phyloP scores from a whole-genome alignment of 306 rosid species.

The Cicer judaicum region DNA sequence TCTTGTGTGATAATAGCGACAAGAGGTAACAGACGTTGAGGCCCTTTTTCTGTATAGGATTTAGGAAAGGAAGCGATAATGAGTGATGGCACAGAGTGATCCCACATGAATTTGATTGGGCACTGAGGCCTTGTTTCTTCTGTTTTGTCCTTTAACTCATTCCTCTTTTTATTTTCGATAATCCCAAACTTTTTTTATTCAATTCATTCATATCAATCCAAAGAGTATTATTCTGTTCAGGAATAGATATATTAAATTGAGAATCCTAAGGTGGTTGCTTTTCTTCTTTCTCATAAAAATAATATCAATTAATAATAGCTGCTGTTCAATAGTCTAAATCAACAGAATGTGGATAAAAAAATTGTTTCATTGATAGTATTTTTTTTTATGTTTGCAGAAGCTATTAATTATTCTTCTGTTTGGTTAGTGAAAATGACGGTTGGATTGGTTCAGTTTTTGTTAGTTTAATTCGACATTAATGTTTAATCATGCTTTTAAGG shows the following conservation, averaged over 20 bases:
- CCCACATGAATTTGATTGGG: slow-evolving; percentile 49
- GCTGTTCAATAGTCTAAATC: slow-evolving; percentile 50
- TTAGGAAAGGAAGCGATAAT: slow-evolving; percentile 47
- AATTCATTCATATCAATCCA: slow-evolving; percentile 18
- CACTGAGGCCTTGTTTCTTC: slow-evolving; percentile 42
- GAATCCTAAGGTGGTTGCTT: background rate
- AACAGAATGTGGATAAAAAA: background rate
- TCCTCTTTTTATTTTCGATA: slow-evolving; percentile 33
- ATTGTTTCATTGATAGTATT: background rate
- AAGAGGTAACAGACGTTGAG: slow-evolving; percentile 61
- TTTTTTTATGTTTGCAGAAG: slow-evolving; percentile 12
- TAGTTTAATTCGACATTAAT: background rate
- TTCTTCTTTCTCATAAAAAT: slow-evolving; percentile 4
- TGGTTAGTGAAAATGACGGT: slow-evolving; percentile 22
- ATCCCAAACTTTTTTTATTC: slow-evolving; percentile 33
- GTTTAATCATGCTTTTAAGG: background rate
- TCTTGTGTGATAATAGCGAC: slow-evolving; percentile 54
- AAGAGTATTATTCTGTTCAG: background rate
- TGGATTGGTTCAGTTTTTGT: slow-evolving; percentile 29
- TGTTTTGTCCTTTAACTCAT: slow-evolving; percentile 43
- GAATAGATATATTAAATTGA: background rate
- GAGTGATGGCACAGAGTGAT: slow-evolving; percentile 44
- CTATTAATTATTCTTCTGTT: background rate
- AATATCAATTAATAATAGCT: slow-evolving; percentile 13
- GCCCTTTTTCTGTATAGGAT: slow-evolving; percentile 62